Conservation (phyloP, 805 yeast genomes). For the Peterozyma xylosa region DNA sequence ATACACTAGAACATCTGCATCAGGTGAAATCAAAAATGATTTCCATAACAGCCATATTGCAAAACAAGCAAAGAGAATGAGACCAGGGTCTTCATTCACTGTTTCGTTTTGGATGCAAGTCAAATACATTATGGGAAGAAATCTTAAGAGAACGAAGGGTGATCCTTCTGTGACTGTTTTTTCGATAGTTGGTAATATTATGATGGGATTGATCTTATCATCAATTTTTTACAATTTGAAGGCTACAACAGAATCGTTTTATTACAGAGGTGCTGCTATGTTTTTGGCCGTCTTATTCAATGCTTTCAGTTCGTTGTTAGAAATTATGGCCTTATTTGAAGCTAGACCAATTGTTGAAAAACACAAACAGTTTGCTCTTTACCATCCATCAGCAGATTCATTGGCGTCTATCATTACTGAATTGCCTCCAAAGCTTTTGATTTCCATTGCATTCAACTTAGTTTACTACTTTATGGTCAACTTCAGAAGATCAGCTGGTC, state of each 20-base stretch:
- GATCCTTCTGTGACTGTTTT: slow-evolving; percentile 33
- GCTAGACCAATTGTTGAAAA: slow-evolving; percentile 51
- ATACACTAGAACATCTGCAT: slow-evolving; percentile 14
- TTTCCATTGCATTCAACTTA: slow-evolving; percentile 38
- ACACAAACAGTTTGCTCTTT: slow-evolving; percentile 49
- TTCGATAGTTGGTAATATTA: slow-evolving; percentile 29
- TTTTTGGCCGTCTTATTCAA: slow-evolving; percentile 32
- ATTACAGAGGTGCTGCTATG: slow-evolving; percentile 29
- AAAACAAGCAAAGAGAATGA: slow-evolving; percentile 32
- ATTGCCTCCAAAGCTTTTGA: slow-evolving; percentile 39
- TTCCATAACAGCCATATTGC: slow-evolving; percentile 24
- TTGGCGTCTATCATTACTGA: slow-evolving; percentile 55
- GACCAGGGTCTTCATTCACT: slow-evolving; percentile 36
- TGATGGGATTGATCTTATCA: slow-evolving; percentile 39
- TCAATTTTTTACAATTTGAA: slow-evolving; percentile 42
- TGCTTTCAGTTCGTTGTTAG: slow-evolving; percentile 36
- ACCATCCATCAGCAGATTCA: slow-evolving; percentile 60
- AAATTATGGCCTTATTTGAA: slow-evolving; percentile 32
- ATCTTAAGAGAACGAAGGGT: slow-evolving; percentile 34
- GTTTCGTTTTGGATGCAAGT: slow-evolving; percentile 40
- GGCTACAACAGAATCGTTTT: slow-evolving; percentile 31
- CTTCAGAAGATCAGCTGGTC: slow-evolving; percentile 44
- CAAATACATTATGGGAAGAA: slow-evolving; percentile 33
- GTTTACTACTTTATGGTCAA: slow-evolving; percentile 46
- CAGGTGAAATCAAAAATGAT: slow-evolving; percentile 9